phyloP scores from a whole-genome alignment of 1,139 yeast species.

The Pichia kudriavzevii region DNA sequence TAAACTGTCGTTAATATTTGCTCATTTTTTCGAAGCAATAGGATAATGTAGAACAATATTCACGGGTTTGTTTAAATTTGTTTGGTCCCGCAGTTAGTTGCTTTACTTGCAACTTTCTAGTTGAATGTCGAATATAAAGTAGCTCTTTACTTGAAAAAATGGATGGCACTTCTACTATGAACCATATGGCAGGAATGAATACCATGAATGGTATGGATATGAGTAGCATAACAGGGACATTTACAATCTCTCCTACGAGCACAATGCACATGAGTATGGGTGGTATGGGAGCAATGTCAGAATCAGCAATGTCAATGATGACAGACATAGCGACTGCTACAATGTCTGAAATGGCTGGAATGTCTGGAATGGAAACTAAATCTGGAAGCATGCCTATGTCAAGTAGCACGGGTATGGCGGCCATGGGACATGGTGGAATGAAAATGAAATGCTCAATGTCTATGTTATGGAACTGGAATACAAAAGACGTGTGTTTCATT shows the following conservation, averaged over 20 bases:
- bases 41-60: no score
- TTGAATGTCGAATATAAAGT: no score
- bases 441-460: conserved; percentile 16
- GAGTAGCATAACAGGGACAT: no score
- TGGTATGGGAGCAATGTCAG: neutral
- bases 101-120: no score
- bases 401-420: conserved; percentile 2
- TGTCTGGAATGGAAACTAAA: conserved; percentile 3
- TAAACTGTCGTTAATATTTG: no score
- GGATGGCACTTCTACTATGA: conserved; percentile 6
- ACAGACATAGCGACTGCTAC: neutral
- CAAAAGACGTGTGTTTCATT: conserved; percentile 55
- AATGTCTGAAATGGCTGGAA: neutral
- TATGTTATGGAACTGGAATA: conserved; percentile 52
- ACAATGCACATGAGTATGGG: conserved; percentile 1
- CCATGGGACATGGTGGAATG: conserved; percentile 3
- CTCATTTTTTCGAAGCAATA: no score
- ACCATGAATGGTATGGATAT: conserved; percentile 4
- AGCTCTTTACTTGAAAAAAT: no score
- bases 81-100: no score
- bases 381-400: conserved; percentile 5
- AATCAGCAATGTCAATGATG: neutral
- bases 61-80: no score
- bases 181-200: conserved; percentile 5
- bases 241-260: no score